Evolutionary conservation across 163 green algal species (phyloP).

Genomic region (Trebouxiophyceae sp.): DNA sequence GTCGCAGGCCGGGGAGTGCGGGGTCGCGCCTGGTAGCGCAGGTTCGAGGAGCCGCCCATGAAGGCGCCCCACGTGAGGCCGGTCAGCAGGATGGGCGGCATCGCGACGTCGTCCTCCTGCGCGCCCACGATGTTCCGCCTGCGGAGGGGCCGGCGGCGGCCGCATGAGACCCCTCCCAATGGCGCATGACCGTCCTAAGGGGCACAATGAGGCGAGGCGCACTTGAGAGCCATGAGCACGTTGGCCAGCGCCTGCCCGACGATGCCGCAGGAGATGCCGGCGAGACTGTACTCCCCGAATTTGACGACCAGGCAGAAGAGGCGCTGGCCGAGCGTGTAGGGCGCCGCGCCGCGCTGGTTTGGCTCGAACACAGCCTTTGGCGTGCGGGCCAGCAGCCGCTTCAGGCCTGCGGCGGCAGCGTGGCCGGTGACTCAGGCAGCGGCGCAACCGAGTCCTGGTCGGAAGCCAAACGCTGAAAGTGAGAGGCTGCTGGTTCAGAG

Average conservation of each 20-base stretch:
- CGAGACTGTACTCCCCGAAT: conserved; percentile 49
- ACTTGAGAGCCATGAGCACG: conserved; percentile 68
- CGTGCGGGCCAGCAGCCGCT: conserved; percentile 41
- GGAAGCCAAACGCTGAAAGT: too few relatives aligned
- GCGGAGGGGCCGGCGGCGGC: conserved; percentile 30
- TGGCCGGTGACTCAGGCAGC: too few relatives aligned
- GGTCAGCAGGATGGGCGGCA: conserved; percentile 71
- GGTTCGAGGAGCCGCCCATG: conserved; percentile 89
- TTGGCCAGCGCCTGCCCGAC: conserved; percentile 82
- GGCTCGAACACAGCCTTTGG: conserved; percentile 69
- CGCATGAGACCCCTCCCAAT: conserved; percentile 71
- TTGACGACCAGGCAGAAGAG: conserved; percentile 53
- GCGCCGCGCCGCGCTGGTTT: conserved; percentile 29
- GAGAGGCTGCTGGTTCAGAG: too few relatives aligned
- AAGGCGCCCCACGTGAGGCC: conserved; percentile 86
- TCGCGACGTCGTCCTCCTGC: conserved; percentile 51
- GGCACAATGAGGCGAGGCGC: background rate
- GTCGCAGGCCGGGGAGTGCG: too few relatives aligned
- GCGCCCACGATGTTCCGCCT: conserved; percentile 43
- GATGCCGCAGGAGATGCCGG: conserved; percentile 75
- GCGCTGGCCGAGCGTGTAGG: conserved; percentile 47
- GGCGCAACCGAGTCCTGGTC: too few relatives aligned
- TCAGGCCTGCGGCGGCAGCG: conserved; percentile 32
- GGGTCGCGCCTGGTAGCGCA: conserved; percentile 69
- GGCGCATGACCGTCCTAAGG: too few relatives aligned